Percentiles rank a stretch among this genome's conserved stretches.
Conservation (phyloP, 2,329 filamentous ascomycete genomes). For the Chaetoscypha palmicola region DNA sequence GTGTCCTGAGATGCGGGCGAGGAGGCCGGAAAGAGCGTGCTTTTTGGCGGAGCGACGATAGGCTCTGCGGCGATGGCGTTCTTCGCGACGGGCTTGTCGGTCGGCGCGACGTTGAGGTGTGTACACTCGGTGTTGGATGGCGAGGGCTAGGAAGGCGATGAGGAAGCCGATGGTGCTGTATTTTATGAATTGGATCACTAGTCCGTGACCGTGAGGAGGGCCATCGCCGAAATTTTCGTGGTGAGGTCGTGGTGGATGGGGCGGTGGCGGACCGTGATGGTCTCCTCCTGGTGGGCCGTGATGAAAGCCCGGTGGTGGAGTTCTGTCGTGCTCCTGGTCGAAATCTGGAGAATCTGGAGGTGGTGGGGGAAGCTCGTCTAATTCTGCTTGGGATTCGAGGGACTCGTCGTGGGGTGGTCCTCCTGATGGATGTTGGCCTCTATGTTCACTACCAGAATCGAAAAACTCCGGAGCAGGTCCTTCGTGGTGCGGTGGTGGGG, state of each 20-base stretch:
- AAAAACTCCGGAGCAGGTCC: neutral
- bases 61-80: constrained; percentile 16
- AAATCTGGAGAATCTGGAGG: neutral
- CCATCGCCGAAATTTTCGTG: constrained; percentile 4
- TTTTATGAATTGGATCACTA: constrained; percentile 17
- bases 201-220: constrained; percentile 6
- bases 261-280: too few relatives aligned
- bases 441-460: too few relatives aligned
- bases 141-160: constrained; percentile 18
- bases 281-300: neutral
- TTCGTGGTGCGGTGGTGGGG: neutral
- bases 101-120: constrained; percentile 11
- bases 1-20: constrained; percentile 12
- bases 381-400: neutral
- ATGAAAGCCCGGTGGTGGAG: neutral
- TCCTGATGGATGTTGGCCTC: constrained; percentile 4
- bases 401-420: constrained; percentile 4
- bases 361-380: neutral
- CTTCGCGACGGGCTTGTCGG: constrained; percentile 14
- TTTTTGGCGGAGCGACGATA: constrained; percentile 18
- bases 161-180: constrained; percentile 22
- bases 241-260: constrained; percentile 13
- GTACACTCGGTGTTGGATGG: constrained; percentile 19
- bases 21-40: constrained; percentile 13
- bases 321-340: neutral